Base-by-base conservation (phyloP, 306 rosid genomes). In the Mimosa pudica region DNA sequence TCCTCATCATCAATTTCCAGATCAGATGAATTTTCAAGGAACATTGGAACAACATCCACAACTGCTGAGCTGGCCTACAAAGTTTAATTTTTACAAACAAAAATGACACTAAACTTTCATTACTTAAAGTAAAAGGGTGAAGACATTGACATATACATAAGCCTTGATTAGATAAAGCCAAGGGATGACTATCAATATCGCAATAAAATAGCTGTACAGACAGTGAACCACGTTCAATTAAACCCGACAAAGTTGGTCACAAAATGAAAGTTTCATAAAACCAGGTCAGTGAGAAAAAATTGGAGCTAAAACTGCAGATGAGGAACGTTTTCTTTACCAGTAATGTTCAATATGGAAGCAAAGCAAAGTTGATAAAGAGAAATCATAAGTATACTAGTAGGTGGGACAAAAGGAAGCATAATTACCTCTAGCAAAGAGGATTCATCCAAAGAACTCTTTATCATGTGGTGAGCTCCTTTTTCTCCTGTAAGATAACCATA, bases 401-500 rank as follows among this genome's bases (percentile, higher is more conserved):
- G 41, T 57, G 45, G 75, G 46, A 71, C 30, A 32, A 86, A 79
- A 66, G 82, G 24, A 76, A 70, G 41, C 30, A 16, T 73, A 78
- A 35, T 67, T 82, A 91, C 97, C 97, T 87, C 86, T 11, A 74
- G 76, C 69, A 46, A 75, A 47, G 81, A 77, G 74, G 89, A 82
- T 49, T 74, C 96, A 83, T 81, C 73, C 38, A 58, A 18, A 77
- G 85, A 89, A 83, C 78, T 85, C 47, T 82, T 82, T 67, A 87
- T 86, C 82, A 88, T 76, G 86, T 60, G 38, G 88, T 93, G 98
- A 79, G 84, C 87, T 80, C 98, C 97, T 71, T 80, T 85, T 85
- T 93, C 98, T 57, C 94, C 98, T 4, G 87, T 91, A 75, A 93
- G 94, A 89, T 84, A 89, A 38, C 98, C 97, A 85, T 89, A 93